These are phyloP conservation scores for Biscogniauxia sp. DNA, from an alignment of 2,329 filamentous ascomycete genomes.

Conservation along the genomic window DNA sequence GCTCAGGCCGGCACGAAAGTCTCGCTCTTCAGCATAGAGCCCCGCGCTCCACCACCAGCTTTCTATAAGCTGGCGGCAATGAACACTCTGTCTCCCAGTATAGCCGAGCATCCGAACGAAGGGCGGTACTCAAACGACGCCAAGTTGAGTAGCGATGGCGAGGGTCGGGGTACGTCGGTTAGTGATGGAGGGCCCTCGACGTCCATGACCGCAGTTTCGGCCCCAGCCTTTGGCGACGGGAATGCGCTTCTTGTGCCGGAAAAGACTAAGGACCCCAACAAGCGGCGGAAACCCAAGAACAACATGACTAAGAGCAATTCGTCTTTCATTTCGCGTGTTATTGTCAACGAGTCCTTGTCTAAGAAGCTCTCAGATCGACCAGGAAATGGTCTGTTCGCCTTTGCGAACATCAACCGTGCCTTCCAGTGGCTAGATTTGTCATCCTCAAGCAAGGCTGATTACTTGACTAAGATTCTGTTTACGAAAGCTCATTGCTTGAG, in stretches of 20 bases:
- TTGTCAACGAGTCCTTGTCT: conserved; percentile 76
- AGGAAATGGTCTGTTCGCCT: conserved; percentile 78
- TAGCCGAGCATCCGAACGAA: conserved; percentile 62
- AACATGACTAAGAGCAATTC: conserved; percentile 99
- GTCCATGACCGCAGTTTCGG: conserved; percentile 41
- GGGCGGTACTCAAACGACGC: conserved; percentile 58
- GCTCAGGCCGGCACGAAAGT: conserved; percentile 82
- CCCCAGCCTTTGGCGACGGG: conserved; percentile 79
- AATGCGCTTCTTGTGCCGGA: conserved; percentile 69
- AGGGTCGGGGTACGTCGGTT: conserved; percentile 50
- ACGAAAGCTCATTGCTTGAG: conserved; percentile 94
- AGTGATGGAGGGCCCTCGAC: conserved; percentile 46
- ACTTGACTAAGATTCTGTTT: conserved; percentile 92
- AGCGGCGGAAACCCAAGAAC: conserved; percentile 92
- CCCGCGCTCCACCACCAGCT: conserved; percentile 52
- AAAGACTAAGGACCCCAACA: conserved; percentile 69
- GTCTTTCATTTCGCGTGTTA: conserved; percentile 95
- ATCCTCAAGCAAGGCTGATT: conserved; percentile 75
- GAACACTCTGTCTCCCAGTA: conserved; percentile 50
- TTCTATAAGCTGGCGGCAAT: conserved; percentile 55
- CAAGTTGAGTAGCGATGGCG: conserved; percentile 55
- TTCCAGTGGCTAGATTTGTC: conserved; percentile 95
- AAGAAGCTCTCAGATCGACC: conserved; percentile 80
- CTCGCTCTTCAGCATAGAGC: conserved; percentile 71
- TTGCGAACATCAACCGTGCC: conserved; percentile 92